Percentiles rank a stretch among this genome's conserved stretches.
These are phyloP conservation scores for Vigna radiata DNA, from an alignment of 306 rosid genomes.

Conservation along the genomic window DNA sequence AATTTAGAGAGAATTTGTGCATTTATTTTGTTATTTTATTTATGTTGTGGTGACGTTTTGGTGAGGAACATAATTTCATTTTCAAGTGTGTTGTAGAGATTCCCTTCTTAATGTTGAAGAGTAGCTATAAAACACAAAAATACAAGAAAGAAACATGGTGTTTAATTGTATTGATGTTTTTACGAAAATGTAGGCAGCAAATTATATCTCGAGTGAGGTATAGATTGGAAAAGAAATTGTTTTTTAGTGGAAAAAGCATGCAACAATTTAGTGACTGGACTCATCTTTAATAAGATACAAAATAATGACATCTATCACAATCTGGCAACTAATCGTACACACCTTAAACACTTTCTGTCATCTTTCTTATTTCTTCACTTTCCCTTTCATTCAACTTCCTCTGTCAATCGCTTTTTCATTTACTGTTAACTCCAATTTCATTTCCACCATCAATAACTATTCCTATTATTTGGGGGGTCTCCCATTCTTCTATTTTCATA, in stretches of 20 bases:
- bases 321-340: constrained; percentile 25
- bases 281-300: constrained; percentile 27
- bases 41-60: constrained; percentile 13
- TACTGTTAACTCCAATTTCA: neutral
- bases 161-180: constrained; percentile 15
- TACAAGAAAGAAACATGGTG: neutral
- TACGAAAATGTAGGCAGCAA: constrained; percentile 27
- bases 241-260: constrained; percentile 32
- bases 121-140: constrained; percentile 32
- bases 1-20: neutral
- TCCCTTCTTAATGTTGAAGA: constrained; percentile 21
- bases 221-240: neutral
- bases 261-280: constrained; percentile 18
- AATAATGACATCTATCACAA: constrained; percentile 37
- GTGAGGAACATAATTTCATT: constrained; percentile 30
- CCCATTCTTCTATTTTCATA: no score
- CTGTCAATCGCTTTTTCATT: constrained; percentile 33
- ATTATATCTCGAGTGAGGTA: neutral
- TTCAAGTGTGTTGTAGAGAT: neutral
- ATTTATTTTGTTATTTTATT: no score
- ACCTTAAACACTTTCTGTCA: constrained; percentile 3
- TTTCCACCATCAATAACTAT: no score
- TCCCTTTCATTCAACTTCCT: constrained; percentile 35
- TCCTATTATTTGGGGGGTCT: no score
- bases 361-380: neutral